Percentiles rank a stretch among this genome's conserved stretches.
Conservation (phyloP, 2,329 filamentous ascomycete species). For the Aspergillus pseudonomiae region DNA sequence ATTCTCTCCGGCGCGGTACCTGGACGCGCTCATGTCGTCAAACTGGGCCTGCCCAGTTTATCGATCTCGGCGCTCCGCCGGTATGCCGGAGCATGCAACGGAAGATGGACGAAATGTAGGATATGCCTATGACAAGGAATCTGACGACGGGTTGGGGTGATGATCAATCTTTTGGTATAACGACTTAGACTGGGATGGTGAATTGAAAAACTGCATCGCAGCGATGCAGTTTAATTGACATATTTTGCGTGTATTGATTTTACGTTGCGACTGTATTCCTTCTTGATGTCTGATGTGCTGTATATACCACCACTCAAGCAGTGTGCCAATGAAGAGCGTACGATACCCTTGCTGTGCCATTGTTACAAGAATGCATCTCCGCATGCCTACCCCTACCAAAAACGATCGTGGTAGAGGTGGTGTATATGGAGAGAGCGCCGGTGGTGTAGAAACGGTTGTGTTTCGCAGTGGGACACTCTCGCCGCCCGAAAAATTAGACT, state of each 20-base stretch:
- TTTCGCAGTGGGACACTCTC: constrained; percentile 29
- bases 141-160: constrained; percentile 2
- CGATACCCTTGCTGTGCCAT: constrained; percentile 30
- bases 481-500: constrained; percentile 37
- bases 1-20: neutral
- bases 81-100: constrained; percentile 3
- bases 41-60: neutral
- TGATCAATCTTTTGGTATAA: constrained; percentile 6
- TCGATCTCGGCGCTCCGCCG: constrained; percentile 4
- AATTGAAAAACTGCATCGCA: constrained; percentile 2
- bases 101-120: constrained; percentile 3
- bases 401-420: too few species aligned
- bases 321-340: constrained; percentile 44
- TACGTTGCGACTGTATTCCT: constrained; percentile 21
- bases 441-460: constrained; percentile 1
- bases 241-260: constrained; percentile 17
- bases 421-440: too few species aligned
- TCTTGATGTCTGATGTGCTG: constrained; percentile 34
- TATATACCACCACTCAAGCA: constrained; percentile 42
- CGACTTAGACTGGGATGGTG: constrained; percentile 5
- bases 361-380: neutral
- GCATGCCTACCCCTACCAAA: neutral
- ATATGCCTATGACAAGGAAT: constrained; percentile 4
- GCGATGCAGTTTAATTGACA: constrained; percentile 15
- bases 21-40: neutral